Evolutionary conservation across 169 alveolate genomes (phyloP).

Genomic region (Miamiensis avidus): DNA sequence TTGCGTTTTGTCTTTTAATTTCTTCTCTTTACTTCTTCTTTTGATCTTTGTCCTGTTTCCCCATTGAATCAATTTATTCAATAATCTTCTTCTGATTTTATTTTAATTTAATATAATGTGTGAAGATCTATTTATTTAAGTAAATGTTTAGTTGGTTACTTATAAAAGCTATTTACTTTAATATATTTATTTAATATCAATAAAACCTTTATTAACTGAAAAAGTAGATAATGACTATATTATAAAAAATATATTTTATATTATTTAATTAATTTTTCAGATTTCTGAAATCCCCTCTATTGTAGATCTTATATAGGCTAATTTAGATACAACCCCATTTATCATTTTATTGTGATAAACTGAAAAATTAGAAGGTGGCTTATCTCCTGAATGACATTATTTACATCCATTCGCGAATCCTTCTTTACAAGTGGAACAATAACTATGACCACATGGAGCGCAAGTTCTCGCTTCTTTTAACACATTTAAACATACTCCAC

Average conservation of each 20-base stretch:
- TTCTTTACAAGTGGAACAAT: slow-evolving; percentile 6
- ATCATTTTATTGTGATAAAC: not conserved
- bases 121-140: too few species aligned
- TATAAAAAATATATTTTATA: too few species aligned
- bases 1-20: not conserved
- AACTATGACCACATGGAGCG: slow-evolving; percentile 26
- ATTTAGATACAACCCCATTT: not conserved
- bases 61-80: too few species aligned
- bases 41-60: too few species aligned
- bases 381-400: not conserved
- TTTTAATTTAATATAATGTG: too few species aligned
- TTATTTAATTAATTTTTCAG: not conserved
- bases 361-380: not conserved
- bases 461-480: slow-evolving; percentile 20
- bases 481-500: not conserved
- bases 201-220: too few species aligned
- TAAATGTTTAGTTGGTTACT: too few species aligned
- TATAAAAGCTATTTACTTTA: too few species aligned
- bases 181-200: too few species aligned
- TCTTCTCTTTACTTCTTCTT: not conserved
- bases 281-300: not conserved
- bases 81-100: too few species aligned
- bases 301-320: not conserved
- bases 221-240: too few species aligned
- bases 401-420: slow-evolving; percentile 4